These are phyloP conservation scores for Farysia itapuensis DNA, from an alignment of 1,284 basidiomycete species.

Conservation along the genomic window DNA sequence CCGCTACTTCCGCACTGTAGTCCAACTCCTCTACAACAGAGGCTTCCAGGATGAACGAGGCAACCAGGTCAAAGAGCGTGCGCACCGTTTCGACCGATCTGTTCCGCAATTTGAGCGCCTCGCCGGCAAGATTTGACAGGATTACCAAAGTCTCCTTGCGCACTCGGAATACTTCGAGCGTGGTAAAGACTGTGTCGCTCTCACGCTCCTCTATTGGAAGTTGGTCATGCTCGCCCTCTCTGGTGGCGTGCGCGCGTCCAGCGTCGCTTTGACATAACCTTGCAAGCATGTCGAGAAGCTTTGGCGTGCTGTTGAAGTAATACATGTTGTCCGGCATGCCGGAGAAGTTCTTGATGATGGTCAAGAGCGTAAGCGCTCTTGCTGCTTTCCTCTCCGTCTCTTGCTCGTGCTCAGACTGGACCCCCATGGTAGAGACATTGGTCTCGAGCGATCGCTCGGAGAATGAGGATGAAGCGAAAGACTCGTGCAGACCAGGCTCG, in stretches of 20 bases:
- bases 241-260: constrained; percentile 29
- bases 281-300: constrained; percentile 68
- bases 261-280: constrained; percentile 52
- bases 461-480: constrained; percentile 2
- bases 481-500: constrained; percentile 8
- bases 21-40: constrained; percentile 69
- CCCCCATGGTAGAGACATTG: constrained; percentile 24
- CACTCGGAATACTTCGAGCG: constrained; percentile 66
- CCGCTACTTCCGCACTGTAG: constrained; percentile 60
- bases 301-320: constrained; percentile 68
- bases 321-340: constrained; percentile 72
- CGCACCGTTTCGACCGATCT: constrained; percentile 63
- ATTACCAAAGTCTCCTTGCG: constrained; percentile 78
- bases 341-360: constrained; percentile 84
- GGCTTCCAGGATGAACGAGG: constrained; percentile 75
- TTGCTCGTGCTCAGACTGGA: constrained; percentile 32
- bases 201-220: not conserved
- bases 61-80: constrained; percentile 70
- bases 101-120: constrained; percentile 62
- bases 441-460: constrained; percentile 8
- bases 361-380: constrained; percentile 72
- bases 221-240: constrained; percentile 1
- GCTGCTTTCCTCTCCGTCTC: constrained; percentile 62
- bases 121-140: constrained; percentile 69
- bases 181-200: constrained; percentile 45